A percentile compares a stretch with the other conserved stretches of the same genome.
These are phyloP conservation scores for Apiotrichum mycotoxinovorans DNA, from an alignment of 1,284 basidiomycete genomes.

Conservation along the genomic window DNA sequence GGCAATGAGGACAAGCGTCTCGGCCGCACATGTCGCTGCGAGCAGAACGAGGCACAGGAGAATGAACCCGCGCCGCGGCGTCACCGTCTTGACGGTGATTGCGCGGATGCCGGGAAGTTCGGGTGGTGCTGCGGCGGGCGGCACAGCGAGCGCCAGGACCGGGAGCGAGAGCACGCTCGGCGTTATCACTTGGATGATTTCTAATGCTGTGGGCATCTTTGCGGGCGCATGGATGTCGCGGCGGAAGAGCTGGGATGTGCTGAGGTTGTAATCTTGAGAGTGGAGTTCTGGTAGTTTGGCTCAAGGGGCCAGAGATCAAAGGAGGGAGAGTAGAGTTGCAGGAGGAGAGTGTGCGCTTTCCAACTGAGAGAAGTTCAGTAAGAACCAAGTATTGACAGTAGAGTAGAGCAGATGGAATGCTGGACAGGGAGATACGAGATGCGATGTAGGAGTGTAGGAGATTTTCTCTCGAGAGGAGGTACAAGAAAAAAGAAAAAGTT, in stretches of 20 bases:
- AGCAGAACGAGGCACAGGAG: constrained; percentile 32
- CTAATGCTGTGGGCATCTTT: constrained; percentile 18
- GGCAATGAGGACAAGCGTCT: constrained; percentile 27
- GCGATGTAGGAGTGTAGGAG: too few species aligned
- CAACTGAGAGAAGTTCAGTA: too few species aligned
- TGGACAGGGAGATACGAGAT: too few species aligned
- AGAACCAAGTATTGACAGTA: too few species aligned
- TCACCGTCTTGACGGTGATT: constrained; percentile 37
- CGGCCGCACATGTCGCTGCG: constrained; percentile 27
- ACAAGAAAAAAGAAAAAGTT: too few species aligned
- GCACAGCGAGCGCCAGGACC: constrained; percentile 23
- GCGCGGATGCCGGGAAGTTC: constrained; percentile 32
- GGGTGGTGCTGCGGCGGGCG: constrained; percentile 9
- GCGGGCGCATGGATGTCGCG: neutral
- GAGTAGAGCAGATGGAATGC: too few species aligned
- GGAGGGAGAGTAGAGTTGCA: too few species aligned
- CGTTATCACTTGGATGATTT: constrained; percentile 16
- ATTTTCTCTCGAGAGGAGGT: too few species aligned
- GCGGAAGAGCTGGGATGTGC: too few species aligned
- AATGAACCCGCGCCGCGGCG: constrained; percentile 38
- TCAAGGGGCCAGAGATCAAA: too few species aligned
- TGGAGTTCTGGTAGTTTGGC: too few species aligned
- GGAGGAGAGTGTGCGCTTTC: too few species aligned
- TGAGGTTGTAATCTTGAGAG: neutral
- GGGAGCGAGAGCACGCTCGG: constrained; percentile 37